These are phyloP conservation scores for Paecilomyces formosus DNA, from an alignment of 2,329 filamentous ascomycete genomes.

Conservation along the genomic window DNA sequence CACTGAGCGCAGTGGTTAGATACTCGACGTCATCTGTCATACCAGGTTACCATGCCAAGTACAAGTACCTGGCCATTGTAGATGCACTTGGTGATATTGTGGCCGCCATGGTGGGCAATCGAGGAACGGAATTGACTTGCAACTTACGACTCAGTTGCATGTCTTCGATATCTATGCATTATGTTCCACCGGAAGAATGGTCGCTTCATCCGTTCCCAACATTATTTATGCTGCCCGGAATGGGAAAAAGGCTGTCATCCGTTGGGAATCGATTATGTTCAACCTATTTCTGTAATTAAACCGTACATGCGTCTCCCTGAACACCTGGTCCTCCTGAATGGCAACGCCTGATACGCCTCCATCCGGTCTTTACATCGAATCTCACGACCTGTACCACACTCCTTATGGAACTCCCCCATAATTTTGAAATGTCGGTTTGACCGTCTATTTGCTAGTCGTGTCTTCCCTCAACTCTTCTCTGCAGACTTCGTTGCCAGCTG, in stretches of 20 bases:
- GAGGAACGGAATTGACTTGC: not conserved
- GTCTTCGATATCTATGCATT: not conserved
- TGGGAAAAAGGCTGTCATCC: not conserved
- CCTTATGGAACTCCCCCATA: not conserved
- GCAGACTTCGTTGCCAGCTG: constrained; percentile 20
- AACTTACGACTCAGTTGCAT: not conserved
- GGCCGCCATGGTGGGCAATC: not conserved
- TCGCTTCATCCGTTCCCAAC: not conserved
- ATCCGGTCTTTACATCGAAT: not conserved
- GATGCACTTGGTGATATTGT: not conserved
- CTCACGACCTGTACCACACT: not conserved
- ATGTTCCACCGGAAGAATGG: not conserved
- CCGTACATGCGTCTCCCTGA: not conserved
- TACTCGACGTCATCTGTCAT: not conserved
- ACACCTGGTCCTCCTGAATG: not conserved
- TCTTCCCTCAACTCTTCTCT: constrained; percentile 1
- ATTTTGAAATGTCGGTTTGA: not conserved
- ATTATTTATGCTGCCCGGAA: not conserved
- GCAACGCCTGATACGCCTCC: not conserved
- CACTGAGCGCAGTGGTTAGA: not conserved
- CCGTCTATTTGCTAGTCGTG: not conserved
- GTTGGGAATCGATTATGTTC: not conserved
- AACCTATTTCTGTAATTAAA: not conserved
- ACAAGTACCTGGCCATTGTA: not conserved
- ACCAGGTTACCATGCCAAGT: not conserved